Percentiles rank a stretch among this genome's conserved stretches.
phyloP scores from a whole-genome alignment of 164 flowering plant genomes.

The Vitis cinerea region DNA sequence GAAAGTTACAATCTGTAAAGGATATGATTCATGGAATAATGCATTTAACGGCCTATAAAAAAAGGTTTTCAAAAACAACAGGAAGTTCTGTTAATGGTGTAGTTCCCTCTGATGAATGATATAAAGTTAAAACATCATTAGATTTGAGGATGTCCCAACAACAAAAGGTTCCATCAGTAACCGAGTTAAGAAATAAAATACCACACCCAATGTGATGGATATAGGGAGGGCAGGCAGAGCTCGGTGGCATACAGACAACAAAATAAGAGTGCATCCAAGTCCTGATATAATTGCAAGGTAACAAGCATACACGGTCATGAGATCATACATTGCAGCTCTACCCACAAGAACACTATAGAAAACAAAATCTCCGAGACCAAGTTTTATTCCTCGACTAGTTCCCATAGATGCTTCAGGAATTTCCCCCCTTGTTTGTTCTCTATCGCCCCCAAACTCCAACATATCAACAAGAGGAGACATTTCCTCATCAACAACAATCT shows the following conservation, averaged over 20 bases:
- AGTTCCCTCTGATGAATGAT: no score
- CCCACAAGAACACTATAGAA: conserved; percentile 96
- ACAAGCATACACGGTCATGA: conserved; percentile 96
- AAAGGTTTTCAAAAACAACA: no score
- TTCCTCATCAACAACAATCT: conserved; percentile 44
- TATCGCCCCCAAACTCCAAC: conserved; percentile 20
- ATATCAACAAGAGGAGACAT: conserved; percentile 58
- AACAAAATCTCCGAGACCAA: conserved; percentile 93
- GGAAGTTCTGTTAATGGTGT: no score
- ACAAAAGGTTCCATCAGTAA: conserved; percentile 90
- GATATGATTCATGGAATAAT: no score
- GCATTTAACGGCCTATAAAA: no score
- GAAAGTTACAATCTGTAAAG: no score
- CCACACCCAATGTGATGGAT: conserved; percentile 72
- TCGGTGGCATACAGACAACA: conserved; percentile 67
- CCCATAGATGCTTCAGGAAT: conserved; percentile 10
- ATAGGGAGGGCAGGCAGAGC: conserved; percentile 96
- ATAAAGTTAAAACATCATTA: conserved; percentile 69
- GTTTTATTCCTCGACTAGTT: conserved; percentile 58
- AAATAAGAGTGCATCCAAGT: conserved; percentile 84
- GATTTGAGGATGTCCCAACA: conserved; percentile 73
- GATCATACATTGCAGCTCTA: conserved; percentile 97
- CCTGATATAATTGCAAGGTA: conserved; percentile 94
- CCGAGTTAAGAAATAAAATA: conserved; percentile 89
- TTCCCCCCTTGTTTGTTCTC: conserved; percentile 21